Evolutionary conservation across 2,329 filamentous ascomycete genomes (phyloP), one percentile per base, ranked within the genome.

Genomic region (Monosporascus sp.): DNA sequence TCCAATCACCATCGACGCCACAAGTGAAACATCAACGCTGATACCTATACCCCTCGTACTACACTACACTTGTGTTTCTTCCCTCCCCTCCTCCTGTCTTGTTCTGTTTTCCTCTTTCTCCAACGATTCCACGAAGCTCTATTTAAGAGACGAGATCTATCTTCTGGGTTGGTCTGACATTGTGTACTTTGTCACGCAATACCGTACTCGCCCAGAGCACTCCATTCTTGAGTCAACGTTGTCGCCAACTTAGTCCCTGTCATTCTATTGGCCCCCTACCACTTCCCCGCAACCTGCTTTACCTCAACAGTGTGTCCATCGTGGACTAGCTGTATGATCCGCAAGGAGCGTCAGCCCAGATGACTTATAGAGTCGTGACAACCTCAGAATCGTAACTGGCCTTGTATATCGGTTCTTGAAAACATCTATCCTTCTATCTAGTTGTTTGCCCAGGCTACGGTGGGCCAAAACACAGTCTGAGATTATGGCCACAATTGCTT

Each of bases 401-500:
- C 31, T 27, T 27, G 31, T 35, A 14, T 35, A 11, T 35, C 11
- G 11, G 31, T 35, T 35, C 31, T 35, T 35, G 4, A 35, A 14
- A 35, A 35, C 11, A 35, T 35, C 31, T 14, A 35, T 35, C 31
- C 31, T 35, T 11, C 5, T 35, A 24, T 43, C 3, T 18, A 24
- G 18, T n/a, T 7, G 24, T 43, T 20, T 9, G 5, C 39, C n/a
- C 11, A 43, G 39, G 22, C 18, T 14, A 20, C 39, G 39, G 22
- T 20, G 17, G 18, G 39, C 18, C 11, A 2, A 20, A 43, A 2
- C 2, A 43, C 14, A 43, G 31, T 35, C 31, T 35, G 31, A 35
- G 31, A 35, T 35, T 35, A 83, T 83, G 80, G 76, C 80, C 54
- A 81, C 80, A 51, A 75, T 83, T 65, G 77, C 80, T 48, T 67